Percentiles rank a stretch among this genome's conserved stretches.
Conservation (phyloP, 352 stramenopile genomes). For the Phytopythium ostracodes region DNA sequence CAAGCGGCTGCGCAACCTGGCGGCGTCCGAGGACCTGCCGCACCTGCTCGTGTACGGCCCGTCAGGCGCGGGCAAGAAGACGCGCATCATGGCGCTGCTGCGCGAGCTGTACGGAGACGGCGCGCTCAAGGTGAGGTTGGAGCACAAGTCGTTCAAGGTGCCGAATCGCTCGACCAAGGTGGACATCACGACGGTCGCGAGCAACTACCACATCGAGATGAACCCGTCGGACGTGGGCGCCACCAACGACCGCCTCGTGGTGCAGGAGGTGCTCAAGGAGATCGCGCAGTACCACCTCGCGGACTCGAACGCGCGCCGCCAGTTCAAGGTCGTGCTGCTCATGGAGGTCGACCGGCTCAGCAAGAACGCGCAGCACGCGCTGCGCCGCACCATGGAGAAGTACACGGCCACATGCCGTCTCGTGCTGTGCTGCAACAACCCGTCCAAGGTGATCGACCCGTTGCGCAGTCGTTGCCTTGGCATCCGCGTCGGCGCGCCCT, state of each 20-base stretch:
- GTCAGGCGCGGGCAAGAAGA: slow-evolving; percentile 98
- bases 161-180: slow-evolving; percentile 88
- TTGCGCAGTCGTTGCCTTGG: slow-evolving; percentile 94
- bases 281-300: slow-evolving; percentile 93
- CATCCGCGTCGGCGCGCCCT: slow-evolving; percentile 93
- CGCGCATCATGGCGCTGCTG: slow-evolving; percentile 95
- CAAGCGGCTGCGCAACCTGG: slow-evolving; percentile 83
- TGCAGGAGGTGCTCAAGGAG: slow-evolving; percentile 99
- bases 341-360: slow-evolving; percentile 98
- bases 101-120: slow-evolving; percentile 94
- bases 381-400: slow-evolving; percentile 98
- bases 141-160: slow-evolving; percentile 93
- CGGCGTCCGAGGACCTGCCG: slow-evolving; percentile 81
- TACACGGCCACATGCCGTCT: slow-evolving; percentile 94
- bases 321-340: slow-evolving; percentile 94
- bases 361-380: slow-evolving; percentile 95
- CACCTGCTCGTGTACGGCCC: slow-evolving; percentile 99
- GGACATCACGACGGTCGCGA: slow-evolving; percentile 97
- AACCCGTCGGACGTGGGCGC: slow-evolving; percentile 95
- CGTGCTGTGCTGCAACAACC: slow-evolving; percentile 97
- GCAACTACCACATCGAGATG: slow-evolving; percentile 99
- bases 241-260: slow-evolving; percentile 95
- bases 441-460: slow-evolving; percentile 97
- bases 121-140: slow-evolving; percentile 87
- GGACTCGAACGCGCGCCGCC: slow-evolving; percentile 65